phyloP scores from a whole-genome alignment of 176 grass and related monocot species.

The Zea luxurians region DNA sequence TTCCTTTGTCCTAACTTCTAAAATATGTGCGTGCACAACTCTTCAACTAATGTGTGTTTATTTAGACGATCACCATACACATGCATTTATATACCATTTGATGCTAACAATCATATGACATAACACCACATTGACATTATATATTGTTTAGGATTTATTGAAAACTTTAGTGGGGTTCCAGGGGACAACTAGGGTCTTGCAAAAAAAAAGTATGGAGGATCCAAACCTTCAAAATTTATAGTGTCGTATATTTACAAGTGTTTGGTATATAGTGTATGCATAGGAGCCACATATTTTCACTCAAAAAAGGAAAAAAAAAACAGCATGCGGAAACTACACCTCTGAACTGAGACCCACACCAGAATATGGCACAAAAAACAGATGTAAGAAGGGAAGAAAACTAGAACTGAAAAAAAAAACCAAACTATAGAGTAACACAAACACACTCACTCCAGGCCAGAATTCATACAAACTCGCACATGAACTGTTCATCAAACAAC shows the following conservation, averaged over 20 bases:
- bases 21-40: neutral
- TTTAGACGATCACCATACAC: slow-evolving; percentile 20
- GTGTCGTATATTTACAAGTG: slow-evolving; percentile 59
- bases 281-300: slow-evolving; percentile 46
- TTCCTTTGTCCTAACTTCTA: slow-evolving; percentile 9
- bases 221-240: slow-evolving; percentile 44
- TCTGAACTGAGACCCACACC: slow-evolving; percentile 48
- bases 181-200: slow-evolving; percentile 23
- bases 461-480: slow-evolving; percentile 62
- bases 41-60: slow-evolving; percentile 22
- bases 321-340: slow-evolving; percentile 44
- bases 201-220: slow-evolving; percentile 25
- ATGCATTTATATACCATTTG: slow-evolving; percentile 26
- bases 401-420: slow-evolving; percentile 35
- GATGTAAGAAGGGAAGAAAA: slow-evolving; percentile 34
- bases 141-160: slow-evolving; percentile 11
- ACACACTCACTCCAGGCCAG: slow-evolving; percentile 24
- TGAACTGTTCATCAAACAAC: slow-evolving; percentile 67
- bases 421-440: slow-evolving; percentile 41
- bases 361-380: slow-evolving; percentile 34
- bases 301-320: slow-evolving; percentile 28
- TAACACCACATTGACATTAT: slow-evolving; percentile 8
- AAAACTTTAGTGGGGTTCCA: neutral
- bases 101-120: slow-evolving; percentile 20
- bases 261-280: slow-evolving; percentile 42